phyloP scores from a whole-genome alignment of 805 yeast species.

The Brettanomyces naardenensis region DNA sequence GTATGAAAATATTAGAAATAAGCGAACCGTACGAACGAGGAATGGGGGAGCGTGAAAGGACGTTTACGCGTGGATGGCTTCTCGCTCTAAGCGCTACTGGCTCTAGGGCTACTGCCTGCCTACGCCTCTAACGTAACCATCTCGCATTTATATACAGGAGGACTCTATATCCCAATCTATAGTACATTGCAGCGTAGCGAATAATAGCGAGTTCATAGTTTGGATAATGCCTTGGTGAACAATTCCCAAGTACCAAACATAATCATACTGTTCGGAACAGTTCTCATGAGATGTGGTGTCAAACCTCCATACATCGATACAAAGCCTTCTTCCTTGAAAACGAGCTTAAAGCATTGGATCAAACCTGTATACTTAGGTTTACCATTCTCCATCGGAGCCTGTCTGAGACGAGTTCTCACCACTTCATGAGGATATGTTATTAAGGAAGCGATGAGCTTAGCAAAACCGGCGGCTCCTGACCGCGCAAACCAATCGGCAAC shows the following conservation, averaged over 20 bases:
- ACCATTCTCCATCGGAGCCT: slow-evolving; percentile 69
- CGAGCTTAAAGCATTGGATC: slow-evolving; percentile 74
- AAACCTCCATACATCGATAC: slow-evolving; percentile 94
- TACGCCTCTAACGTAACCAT: no score
- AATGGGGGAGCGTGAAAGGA: no score
- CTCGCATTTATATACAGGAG: no score
- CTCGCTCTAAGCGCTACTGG: no score
- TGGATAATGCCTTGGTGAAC: slow-evolving; percentile 49
- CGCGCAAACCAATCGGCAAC: slow-evolving; percentile 89
- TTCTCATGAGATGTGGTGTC: slow-evolving; percentile 92
- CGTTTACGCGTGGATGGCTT: no score
- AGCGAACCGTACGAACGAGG: no score
- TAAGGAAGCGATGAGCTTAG: slow-evolving; percentile 87
- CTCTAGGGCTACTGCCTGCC: no score
- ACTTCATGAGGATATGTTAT: slow-evolving; percentile 97
- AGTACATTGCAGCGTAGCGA: no score
- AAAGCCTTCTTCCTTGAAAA: slow-evolving; percentile 89
- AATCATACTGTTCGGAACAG: slow-evolving; percentile 95
- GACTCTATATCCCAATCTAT: no score
- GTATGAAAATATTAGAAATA: no score
- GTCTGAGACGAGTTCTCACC: slow-evolving; percentile 89
- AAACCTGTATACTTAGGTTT: slow-evolving; percentile 84
- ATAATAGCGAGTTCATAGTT: no score
- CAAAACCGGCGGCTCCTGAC: slow-evolving; percentile 96
- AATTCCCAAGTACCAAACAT: slow-evolving; percentile 99